Evolutionary conservation across 495 filamentous ascomycete genomes (phyloP), one percentile per base, ranked within the genome.

Genomic region (Trichoderma gamsii): DNA sequence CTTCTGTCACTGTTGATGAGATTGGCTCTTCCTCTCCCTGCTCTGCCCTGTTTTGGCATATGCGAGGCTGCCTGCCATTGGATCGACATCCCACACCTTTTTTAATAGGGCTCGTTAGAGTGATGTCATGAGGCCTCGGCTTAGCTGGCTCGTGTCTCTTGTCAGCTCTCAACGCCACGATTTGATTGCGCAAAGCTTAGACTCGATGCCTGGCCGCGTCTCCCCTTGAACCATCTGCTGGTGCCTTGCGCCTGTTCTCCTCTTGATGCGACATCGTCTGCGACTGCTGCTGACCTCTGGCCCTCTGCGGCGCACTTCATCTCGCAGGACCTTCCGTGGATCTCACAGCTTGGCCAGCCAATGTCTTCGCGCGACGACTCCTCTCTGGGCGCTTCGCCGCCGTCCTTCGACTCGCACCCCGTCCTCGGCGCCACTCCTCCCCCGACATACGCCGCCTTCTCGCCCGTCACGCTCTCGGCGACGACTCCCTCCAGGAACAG

Each of bases 401-500:
- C 67, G 5, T 23, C 12, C 61, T 35, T 46, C 67, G 43, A 64
- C 13, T 23, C 51, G 18, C 32, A 72, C 29, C 69, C 72, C 23
- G 41, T 66, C 69, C 63, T 69, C 68, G 66, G 70, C 73, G 71
- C 68, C n/a, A 25, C 56, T 13, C 56, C 56, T 61, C 71, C 69
- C 64, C 69, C 73, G 63, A 77, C 76, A 25, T 76, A 75, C 67
- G 75, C 78, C 56, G 65, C 73, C 69, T 99, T 99, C 81, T 92
- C 94, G 32, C 93, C 95, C 41, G 84, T 86, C 25, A 92, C 90
- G 61, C 84, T 90, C 64, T 87, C 88, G 11, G 43, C 56, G 83
- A 87, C 74, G 64, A 72, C 76, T 38, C 43, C 75, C 59, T 70
- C 74, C 61, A 76, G 73, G 66, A 84, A 85, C 16, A 86, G 89